A percentile compares a stretch with the other conserved stretches of the same genome.
These are phyloP conservation scores for Nidularia sp. DNA, from an alignment of 768 basidiomycete species.

Conservation along the genomic window DNA sequence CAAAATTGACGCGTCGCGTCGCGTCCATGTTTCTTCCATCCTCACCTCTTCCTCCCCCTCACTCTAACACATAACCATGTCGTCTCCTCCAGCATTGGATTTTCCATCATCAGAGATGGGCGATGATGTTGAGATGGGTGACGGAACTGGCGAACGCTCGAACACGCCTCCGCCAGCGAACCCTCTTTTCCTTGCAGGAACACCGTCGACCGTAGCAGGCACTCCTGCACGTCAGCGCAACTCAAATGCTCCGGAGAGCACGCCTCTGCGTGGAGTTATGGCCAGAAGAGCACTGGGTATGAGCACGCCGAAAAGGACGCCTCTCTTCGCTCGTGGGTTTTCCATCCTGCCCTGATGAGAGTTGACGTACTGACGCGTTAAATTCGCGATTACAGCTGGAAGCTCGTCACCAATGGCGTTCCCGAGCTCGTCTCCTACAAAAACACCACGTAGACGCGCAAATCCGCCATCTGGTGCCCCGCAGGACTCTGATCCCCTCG, in stretches of 20 bases:
- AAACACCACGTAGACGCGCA: slow-evolving; percentile 36
- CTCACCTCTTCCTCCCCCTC: slow-evolving; percentile 5
- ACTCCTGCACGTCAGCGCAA: slow-evolving; percentile 40
- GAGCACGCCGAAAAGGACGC: slow-evolving; percentile 52
- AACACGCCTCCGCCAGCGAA: slow-evolving; percentile 37
- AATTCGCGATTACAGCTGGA: slow-evolving; percentile 25
- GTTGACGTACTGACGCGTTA: background rate
- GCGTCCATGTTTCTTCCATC: slow-evolving; percentile 24
- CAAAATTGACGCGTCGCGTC: slow-evolving; percentile 51
- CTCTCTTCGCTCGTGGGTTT: slow-evolving; percentile 47
- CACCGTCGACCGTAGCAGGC: slow-evolving; percentile 43
- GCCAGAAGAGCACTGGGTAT: slow-evolving; percentile 53
- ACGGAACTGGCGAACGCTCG: slow-evolving; percentile 26
- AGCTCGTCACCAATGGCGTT: slow-evolving; percentile 64
- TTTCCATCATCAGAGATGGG: slow-evolving; percentile 57
- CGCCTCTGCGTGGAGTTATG: slow-evolving; percentile 40
- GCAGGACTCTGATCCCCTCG: slow-evolving; percentile 61
- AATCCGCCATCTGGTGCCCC: slow-evolving; percentile 29
- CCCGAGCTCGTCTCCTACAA: slow-evolving; percentile 59
- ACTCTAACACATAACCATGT: slow-evolving; percentile 33
- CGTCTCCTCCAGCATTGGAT: slow-evolving; percentile 60
- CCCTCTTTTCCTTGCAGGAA: slow-evolving; percentile 52
- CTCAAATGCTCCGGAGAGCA: slow-evolving; percentile 35
- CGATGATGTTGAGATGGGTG: slow-evolving; percentile 54
- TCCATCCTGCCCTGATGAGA: background rate